Conservation (phyloP, 257 asterid genomes). For the Perilla frutescens region DNA sequence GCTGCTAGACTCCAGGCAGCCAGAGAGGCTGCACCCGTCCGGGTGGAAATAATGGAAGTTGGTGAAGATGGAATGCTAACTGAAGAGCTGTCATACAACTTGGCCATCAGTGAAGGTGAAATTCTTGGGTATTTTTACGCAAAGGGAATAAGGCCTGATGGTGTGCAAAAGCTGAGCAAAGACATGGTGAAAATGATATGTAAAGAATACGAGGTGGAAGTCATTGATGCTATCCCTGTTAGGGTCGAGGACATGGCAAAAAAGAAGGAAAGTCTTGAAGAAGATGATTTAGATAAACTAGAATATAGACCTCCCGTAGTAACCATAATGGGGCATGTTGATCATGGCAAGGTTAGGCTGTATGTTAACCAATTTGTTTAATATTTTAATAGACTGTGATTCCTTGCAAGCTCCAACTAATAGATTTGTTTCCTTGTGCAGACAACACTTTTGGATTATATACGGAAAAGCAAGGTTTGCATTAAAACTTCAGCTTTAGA, state of each 20-base stretch:
- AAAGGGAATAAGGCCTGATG: conserved; percentile 92
- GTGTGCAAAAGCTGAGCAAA: conserved; percentile 87
- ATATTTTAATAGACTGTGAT: not conserved
- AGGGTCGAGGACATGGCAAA: conserved; percentile 92
- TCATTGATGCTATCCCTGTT: conserved; percentile 67
- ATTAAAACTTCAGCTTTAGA: conserved; percentile 13
- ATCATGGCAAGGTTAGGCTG: conserved; percentile 90
- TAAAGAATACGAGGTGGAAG: conserved; percentile 84
- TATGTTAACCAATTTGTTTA: not conserved
- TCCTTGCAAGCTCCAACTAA: conserved; percentile 22
- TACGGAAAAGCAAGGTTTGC: conserved; percentile 80
- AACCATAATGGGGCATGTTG: conserved; percentile 99
- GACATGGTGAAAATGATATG: conserved; percentile 98
- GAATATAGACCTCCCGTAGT: conserved; percentile 89
- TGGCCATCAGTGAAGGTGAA: conserved; percentile 90
- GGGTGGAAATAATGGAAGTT: conserved; percentile 90
- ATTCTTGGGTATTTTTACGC: conserved; percentile 71
- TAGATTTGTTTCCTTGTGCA: conserved; percentile 45
- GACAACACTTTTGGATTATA: conserved; percentile 95
- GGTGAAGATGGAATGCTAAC: conserved; percentile 86
- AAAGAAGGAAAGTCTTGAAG: conserved; percentile 76
- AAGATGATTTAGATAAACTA: conserved; percentile 82
- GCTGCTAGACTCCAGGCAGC: conserved; percentile 95
- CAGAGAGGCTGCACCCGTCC: conserved; percentile 89
- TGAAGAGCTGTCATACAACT: conserved; percentile 82